Evolutionary conservation across 2,329 filamentous ascomycete genomes (phyloP).

Genomic region (Arachnomyces sp.): DNA sequence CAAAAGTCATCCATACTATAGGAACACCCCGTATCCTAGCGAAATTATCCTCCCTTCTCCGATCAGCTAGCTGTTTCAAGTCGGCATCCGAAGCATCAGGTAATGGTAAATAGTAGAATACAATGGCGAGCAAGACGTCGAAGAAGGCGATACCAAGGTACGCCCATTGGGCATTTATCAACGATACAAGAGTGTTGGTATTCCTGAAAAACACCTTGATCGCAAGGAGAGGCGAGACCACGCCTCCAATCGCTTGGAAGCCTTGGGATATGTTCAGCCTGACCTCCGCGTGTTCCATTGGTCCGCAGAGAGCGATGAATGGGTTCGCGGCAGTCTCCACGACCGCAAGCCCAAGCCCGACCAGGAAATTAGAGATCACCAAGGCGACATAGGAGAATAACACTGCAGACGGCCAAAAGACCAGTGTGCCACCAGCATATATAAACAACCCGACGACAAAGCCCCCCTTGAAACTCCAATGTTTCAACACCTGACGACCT

Average conservation of each 20-base stretch:
- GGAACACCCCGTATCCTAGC: slow-evolving; percentile 38
- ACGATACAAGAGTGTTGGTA: slow-evolving; percentile 39
- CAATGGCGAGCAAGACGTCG: slow-evolving; percentile 49
- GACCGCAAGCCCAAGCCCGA: slow-evolving; percentile 51
- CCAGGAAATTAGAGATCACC: slow-evolving; percentile 54
- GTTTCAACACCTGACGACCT: slow-evolving; percentile 47
- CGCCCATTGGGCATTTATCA: slow-evolving; percentile 57
- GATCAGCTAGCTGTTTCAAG: slow-evolving; percentile 47
- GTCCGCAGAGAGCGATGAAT: slow-evolving; percentile 55
- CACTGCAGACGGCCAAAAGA: slow-evolving; percentile 59
- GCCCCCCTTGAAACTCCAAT: slow-evolving; percentile 55
- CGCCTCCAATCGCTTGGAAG: slow-evolving; percentile 52
- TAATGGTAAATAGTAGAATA: slow-evolving; percentile 54
- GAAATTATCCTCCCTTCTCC: slow-evolving; percentile 42
- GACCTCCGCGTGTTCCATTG: slow-evolving; percentile 51
- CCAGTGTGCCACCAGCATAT: slow-evolving; percentile 53
- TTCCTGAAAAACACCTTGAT: slow-evolving; percentile 49
- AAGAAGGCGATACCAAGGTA: slow-evolving; percentile 57
- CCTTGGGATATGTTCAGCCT: slow-evolving; percentile 54
- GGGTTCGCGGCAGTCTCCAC: slow-evolving; percentile 55
- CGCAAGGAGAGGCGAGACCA: slow-evolving; percentile 52
- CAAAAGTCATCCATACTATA: slow-evolving; percentile 50
- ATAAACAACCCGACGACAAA: slow-evolving; percentile 53
- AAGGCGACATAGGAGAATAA: slow-evolving; percentile 54
- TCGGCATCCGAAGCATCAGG: slow-evolving; percentile 55